Percentiles rank a stretch among this genome's conserved stretches.
phyloP scores from a whole-genome alignment of 306 rosid species.

The Ochetophila trinervis region DNA sequence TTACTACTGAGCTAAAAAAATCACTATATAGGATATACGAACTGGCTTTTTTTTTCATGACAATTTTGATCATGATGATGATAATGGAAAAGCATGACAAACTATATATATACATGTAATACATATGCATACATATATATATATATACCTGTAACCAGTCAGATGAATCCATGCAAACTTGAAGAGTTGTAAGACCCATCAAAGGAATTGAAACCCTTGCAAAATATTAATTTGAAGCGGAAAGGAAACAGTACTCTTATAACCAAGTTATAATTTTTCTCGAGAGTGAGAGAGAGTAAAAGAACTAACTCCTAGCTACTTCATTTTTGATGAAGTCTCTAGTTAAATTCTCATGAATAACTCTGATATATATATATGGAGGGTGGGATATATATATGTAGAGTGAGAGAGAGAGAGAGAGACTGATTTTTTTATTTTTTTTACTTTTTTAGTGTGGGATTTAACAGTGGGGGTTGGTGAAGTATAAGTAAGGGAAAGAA shows the following conservation, averaged over 20 bases:
- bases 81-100: neutral
- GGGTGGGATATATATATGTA: neutral
- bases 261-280: too few species aligned
- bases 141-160: conserved; percentile 91
- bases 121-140: neutral
- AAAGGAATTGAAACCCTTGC: neutral
- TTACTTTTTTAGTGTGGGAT: conserved; percentile 13
- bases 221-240: too few species aligned
- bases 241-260: too few species aligned
- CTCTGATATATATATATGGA: neutral
- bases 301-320: neutral
- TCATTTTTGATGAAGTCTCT: neutral
- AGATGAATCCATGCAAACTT: conserved; percentile 91
- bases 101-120: neutral
- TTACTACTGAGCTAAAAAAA: too few species aligned
- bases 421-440: neutral
- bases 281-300: too few species aligned
- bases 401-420: neutral
- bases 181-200: conserved; percentile 84
- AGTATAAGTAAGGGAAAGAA: conserved; percentile 62
- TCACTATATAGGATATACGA: too few species aligned
- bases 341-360: neutral
- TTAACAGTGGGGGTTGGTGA: conserved; percentile 40
- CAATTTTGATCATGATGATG: neutral
- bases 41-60: too few species aligned